Base-by-base conservation (phyloP, 2,329 filamentous ascomycete species). In the Colletotrichum caudatum region DNA sequence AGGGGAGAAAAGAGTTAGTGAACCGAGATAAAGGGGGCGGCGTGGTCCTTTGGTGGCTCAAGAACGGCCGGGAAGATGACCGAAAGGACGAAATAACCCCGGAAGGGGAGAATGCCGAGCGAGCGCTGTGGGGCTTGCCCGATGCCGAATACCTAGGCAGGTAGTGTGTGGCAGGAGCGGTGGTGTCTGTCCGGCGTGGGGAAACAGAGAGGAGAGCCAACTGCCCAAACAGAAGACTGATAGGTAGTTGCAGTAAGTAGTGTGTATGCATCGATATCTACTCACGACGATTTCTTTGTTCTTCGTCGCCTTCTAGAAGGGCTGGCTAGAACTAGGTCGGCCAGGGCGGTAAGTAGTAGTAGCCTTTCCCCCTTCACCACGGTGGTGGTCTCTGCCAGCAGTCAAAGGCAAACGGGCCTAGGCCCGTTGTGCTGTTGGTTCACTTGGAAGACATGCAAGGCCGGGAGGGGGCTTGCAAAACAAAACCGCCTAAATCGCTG, bases 101-200 rank as follows among this genome's bases (percentile, higher is more conserved):
- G 62, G 23, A 54, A 60, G 67, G 62, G 33, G 48, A 66, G 54
- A 69, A 69, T 53, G 46, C 67, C 62, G 67, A 66, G 62, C 62
- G 67, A 66, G 62, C 46, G 48, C n/a, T 50, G 61, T 57, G 26
- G 66, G 61, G 48, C 53, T 44, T 48, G n/a, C 12, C 51, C 60
- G 46, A 58, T 35, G 35, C 61, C 61, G 44, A 59, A 51, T 23
- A 29, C 29, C 29, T 29, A 29, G 29, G 29, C 5, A 16, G 44
- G n/a, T n/a, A n/a, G n/a, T n/a, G n/a, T 16, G 61, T 53, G 66
- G 66, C 53, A 65, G 61, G 44, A 69, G 66, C 66, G 35, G 44
- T 44, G 61, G 35, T 51, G 44, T n/a, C 35, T 56, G 44, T 64
- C 53, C 66, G 66, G 66, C 20, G 29, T 50, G 18, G 26, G 26